Base-by-base conservation (phyloP, 805 yeast genomes). In the Komagataella populi region DNA sequence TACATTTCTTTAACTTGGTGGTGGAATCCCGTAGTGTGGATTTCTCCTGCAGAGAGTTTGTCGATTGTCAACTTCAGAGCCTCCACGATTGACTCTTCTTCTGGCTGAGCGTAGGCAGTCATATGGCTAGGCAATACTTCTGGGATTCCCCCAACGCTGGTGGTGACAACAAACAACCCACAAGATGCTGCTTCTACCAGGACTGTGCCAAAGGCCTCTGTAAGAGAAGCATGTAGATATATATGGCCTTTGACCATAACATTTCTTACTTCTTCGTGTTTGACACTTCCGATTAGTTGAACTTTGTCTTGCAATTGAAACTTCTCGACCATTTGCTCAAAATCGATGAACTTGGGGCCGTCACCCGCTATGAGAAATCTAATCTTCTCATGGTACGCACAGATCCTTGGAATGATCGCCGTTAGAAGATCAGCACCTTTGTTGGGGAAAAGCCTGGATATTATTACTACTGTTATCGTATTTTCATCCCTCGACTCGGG, bases 201-300 rank as follows among this genome's bases (percentile, higher is more conserved):
- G 0, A 88, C 98, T 0, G 99, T 93, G 2, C 99, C 99, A 67
- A 93, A 93, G 0, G 98, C 99, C 63, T 93, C 99, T 0, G 98
- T 93, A 45, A 93, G 71, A 0, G 96, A 83, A 0, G 99, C 90
- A 65, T 93, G 98, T 24, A 93, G 66, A 63, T 90, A 93, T 8
- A 93, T 91, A 59, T 93, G 95, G 17, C 99, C 99, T 55, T 81
- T 78, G 5, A 89, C 81, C 96, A 93, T 87, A 10, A 91, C 86
- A 57, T 90, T 88, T 49, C 98, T 71, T 6, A 93, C 99, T 57
- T 85, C 83, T 63, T 93, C 98, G 63, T 93, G 99, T 45, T 84
- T 79, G 0, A 93, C 84, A 12, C 89, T 81, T 1, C 99, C 99
- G 39, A 88, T 72, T 14, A 93, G 71, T 46, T 82, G 80, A 1